Evolutionary conservation across 768 basidiomycete species (phyloP).

Genomic region (Pisolithus marmoratus): DNA sequence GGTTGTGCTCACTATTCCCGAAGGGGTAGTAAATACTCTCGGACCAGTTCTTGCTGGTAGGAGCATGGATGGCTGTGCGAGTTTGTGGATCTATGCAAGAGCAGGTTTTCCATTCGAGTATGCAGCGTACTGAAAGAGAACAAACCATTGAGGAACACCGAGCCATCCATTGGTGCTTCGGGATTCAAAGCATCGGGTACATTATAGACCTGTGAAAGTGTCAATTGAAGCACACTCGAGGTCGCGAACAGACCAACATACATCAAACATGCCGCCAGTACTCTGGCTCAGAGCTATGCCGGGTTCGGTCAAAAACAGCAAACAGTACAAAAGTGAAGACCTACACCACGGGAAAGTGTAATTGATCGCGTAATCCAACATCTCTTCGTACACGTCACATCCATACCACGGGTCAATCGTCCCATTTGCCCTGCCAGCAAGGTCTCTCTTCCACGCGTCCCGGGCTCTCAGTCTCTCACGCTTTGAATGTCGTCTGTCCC

Average conservation of each 20-base stretch:
- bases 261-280: conserved; percentile 35
- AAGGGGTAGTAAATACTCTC: conserved; percentile 31
- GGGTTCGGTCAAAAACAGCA: conserved; percentile 5
- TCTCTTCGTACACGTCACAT: conserved; percentile 58
- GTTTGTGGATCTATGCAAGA: conserved; percentile 41
- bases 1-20: conserved; percentile 21
- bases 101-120: neutral
- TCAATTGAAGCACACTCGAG: neutral
- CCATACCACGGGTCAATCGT: conserved; percentile 61
- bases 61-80: conserved; percentile 63
- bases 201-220: conserved; percentile 41
- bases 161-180: conserved; percentile 42
- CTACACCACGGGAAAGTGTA: conserved; percentile 62
- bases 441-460: conserved; percentile 39
- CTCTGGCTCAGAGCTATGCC: conserved; percentile 13
- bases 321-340: neutral
- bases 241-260: conserved; percentile 7
- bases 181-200: conserved; percentile 53
- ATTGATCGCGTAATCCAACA: conserved; percentile 68
- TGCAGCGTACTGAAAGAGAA: neutral
- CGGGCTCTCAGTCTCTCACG: conserved; percentile 20
- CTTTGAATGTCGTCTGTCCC: conserved; percentile 16
- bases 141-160: conserved; percentile 59
- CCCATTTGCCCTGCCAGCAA: conserved; percentile 44
- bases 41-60: conserved; percentile 48